Percentiles rank a stretch among this genome's conserved stretches.
phyloP scores from a whole-genome alignment of 2,329 filamentous ascomycete species.

The Ascochyta rabiei region DNA sequence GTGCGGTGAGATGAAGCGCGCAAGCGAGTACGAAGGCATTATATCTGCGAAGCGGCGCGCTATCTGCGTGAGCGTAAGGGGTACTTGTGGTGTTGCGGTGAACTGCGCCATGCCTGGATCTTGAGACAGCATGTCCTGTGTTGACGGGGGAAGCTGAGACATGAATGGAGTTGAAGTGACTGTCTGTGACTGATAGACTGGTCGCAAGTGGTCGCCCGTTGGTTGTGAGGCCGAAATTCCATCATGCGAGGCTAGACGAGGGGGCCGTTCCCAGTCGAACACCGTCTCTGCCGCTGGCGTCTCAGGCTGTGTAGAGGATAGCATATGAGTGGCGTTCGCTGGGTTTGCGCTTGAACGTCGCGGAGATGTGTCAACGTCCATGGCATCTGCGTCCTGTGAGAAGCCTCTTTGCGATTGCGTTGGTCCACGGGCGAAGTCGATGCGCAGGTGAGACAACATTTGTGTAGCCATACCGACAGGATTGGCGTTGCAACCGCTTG shows the following conservation, averaged over 20 bases:
- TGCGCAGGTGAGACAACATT: slow-evolving; percentile 89
- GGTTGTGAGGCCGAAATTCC: slow-evolving; percentile 46
- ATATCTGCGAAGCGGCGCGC: slow-evolving; percentile 90
- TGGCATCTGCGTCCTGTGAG: slow-evolving; percentile 59
- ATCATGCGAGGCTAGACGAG: slow-evolving; percentile 49
- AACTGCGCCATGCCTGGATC: slow-evolving; percentile 88
- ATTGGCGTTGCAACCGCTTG: slow-evolving; percentile 76
- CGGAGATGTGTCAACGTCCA: slow-evolving; percentile 69
- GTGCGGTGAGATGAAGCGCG: slow-evolving; percentile 88
- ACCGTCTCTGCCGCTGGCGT: slow-evolving; percentile 73
- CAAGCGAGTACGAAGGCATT: slow-evolving; percentile 82
- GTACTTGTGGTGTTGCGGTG: slow-evolving; percentile 76
- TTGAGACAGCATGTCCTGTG: slow-evolving; percentile 71
- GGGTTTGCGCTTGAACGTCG: slow-evolving; percentile 39
- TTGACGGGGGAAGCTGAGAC: slow-evolving; percentile 44
- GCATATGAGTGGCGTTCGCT: slow-evolving; percentile 49
- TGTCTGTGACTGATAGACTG: slow-evolving; percentile 21
- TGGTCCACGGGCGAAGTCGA: slow-evolving; percentile 79
- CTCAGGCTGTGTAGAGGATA: slow-evolving; percentile 87
- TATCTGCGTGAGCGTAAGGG: slow-evolving; percentile 84
- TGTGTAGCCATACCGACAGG: slow-evolving; percentile 86
- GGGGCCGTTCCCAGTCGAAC: slow-evolving; percentile 88
- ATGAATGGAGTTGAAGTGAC: slow-evolving; percentile 28
- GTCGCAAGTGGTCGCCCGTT: slow-evolving; percentile 44
- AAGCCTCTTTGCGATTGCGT: slow-evolving; percentile 55